Evolutionary conservation across 2,329 filamentous ascomycete genomes (phyloP), one percentile per base, ranked within the genome.

Genomic region (Ophiostoma australiae): DNA sequence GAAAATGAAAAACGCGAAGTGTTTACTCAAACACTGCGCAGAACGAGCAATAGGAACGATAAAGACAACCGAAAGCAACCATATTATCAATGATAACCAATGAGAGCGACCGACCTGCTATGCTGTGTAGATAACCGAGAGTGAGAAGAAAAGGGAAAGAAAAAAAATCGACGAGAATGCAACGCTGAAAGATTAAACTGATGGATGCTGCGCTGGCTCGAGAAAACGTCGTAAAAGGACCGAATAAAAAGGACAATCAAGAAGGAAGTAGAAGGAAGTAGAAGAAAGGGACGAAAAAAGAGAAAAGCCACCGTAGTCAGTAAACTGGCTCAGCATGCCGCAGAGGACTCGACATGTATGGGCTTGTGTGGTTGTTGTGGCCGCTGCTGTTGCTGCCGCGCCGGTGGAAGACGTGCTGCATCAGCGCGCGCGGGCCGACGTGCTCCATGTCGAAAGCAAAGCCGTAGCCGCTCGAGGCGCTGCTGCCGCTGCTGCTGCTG

Each of bases 391-490:
- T 74, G 73, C 71, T 71, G 70, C 70, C 72, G 72, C 78, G 77
- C 63, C 76, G 76, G 67, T 76, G 76, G 72, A 80, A 79, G 55
- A 79, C 75, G 69, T 78, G 77, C 71, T 79, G 78, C 74, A 80
- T 76, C 70, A 80, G 75, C 44, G 76, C 79, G 20, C 79, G 77
- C 48, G 81, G 77, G 33, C 77, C 76, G 72, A 79, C 75, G 68
- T 79, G 78, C 72, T 81, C 80, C 61, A 81, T 75, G 70, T 76
- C 77, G 72, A 75, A 75, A 73, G 75, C 74, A 73, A 58, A 77
- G 77, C 73, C 80, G 74, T 2, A 80, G 79, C 23, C 81, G 74
- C 35, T 78, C 77, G 72, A 81, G 77, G 72, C 78, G 80, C 70
- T 80, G 80, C 7, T 13, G 17, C 70, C 80, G 80, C 7, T 13